A percentile compares a stretch with the other conserved stretches of the same genome.
Conservation (phyloP, 2,329 filamentous ascomycete genomes). For the Pyricularia pennisetigena region DNA sequence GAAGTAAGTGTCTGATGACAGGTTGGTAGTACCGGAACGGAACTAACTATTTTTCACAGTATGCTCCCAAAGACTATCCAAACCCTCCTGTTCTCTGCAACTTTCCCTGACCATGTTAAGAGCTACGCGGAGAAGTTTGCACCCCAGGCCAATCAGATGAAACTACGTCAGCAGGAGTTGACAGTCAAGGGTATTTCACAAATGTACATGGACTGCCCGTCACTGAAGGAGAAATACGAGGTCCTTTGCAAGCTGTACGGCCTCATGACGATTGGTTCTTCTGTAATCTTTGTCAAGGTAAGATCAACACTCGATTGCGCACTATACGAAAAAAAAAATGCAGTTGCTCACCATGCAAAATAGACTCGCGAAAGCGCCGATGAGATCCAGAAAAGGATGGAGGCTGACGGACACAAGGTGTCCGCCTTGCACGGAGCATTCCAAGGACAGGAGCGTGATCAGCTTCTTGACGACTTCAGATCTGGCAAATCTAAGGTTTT, state of each 20-base stretch:
- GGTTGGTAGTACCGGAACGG: constrained; percentile 1
- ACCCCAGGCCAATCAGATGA: constrained; percentile 77
- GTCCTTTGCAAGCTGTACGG: constrained; percentile 89
- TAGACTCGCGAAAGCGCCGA: constrained; percentile 78
- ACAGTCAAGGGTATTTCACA: constrained; percentile 97
- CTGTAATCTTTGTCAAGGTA: constrained; percentile 95
- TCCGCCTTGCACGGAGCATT: constrained; percentile 82
- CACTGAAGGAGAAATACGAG: constrained; percentile 75
- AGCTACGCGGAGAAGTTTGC: constrained; percentile 77
- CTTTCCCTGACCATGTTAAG: constrained; percentile 78
- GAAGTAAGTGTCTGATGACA: constrained; percentile 40
- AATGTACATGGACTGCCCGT: constrained; percentile 89
- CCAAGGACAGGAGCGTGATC: constrained; percentile 74
- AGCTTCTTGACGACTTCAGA: constrained; percentile 79
- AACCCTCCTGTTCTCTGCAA: constrained; percentile 91
- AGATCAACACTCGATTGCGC: not conserved
- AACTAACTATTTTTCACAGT: constrained; percentile 28
- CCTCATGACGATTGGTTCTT: constrained; percentile 91
- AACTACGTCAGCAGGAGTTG: constrained; percentile 79
- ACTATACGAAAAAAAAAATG: not conserved
- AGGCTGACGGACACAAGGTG: constrained; percentile 81
- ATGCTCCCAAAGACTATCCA: constrained; percentile 69
- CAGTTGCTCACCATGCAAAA: not conserved
- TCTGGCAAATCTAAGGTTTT: constrained; percentile 84
- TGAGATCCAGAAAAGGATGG: constrained; percentile 80